phyloP scores from a whole-genome alignment of 2,329 filamentous ascomycete species.

The Cytospora piceicola region DNA sequence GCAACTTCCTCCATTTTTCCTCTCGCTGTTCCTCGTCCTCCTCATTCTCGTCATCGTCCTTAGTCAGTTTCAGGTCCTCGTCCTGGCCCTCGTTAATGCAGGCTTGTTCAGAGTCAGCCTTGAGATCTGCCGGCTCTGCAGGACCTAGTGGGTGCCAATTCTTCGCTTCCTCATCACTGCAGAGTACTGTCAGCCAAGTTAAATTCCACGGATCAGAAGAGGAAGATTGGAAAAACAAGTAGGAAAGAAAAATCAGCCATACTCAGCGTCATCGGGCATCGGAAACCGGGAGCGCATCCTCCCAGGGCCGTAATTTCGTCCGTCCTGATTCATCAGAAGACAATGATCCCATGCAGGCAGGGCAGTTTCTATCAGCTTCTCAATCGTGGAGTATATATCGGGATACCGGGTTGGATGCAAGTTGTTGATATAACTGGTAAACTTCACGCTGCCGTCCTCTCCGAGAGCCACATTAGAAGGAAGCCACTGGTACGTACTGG shows the following conservation, averaged over 20 bases:
- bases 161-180: neutral
- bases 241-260: too few relatives aligned
- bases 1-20: conserved; percentile 25
- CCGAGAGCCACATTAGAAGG: conserved; percentile 30
- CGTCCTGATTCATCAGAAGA: neutral
- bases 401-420: conserved; percentile 27
- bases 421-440: conserved; percentile 32
- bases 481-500: conserved; percentile 32
- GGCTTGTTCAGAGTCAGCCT: neutral
- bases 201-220: neutral
- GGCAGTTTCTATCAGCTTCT: conserved; percentile 24
- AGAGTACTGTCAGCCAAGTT: neutral
- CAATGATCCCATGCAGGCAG: conserved; percentile 17
- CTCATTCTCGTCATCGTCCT: conserved; percentile 19
- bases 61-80: too few relatives aligned
- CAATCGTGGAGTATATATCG: conserved; percentile 29
- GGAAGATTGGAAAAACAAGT: neutral
- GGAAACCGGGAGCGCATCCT: conserved; percentile 9
- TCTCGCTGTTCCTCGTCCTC: conserved; percentile 24
- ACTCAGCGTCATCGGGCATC: conserved; percentile 1
- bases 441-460: conserved; percentile 21
- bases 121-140: neutral
- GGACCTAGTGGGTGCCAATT: conserved; percentile 13
- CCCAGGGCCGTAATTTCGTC: neutral
- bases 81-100: conserved; percentile 13